phyloP scores from a whole-genome alignment of 179 eudicot species.

The Silene coronaria region DNA sequence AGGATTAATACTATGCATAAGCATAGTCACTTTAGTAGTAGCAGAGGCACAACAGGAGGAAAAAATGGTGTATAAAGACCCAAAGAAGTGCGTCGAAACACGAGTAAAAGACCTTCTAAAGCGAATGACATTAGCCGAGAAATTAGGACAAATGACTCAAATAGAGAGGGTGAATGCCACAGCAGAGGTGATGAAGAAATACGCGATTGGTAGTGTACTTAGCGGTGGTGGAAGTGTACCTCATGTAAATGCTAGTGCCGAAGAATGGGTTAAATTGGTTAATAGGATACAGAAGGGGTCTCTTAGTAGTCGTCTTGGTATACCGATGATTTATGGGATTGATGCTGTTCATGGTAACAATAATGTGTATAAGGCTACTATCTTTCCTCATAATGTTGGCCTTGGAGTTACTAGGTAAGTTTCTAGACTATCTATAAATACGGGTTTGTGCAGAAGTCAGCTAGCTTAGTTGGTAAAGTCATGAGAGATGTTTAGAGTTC shows the following conservation, averaged over 20 bases:
- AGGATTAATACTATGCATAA: conserved; percentile 16
- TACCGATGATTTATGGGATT: conserved; percentile 75
- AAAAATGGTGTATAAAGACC: conserved; percentile 22
- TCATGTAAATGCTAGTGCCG: conserved; percentile 33
- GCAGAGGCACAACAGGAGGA: background rate
- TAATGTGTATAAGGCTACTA: conserved; percentile 58
- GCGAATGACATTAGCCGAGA: conserved; percentile 38
- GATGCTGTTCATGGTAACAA: conserved; percentile 80
- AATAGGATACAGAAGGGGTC: conserved; percentile 52
- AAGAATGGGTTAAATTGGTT: conserved; percentile 52
- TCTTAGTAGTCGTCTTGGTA: conserved; percentile 53
- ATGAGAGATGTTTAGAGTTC: no score
- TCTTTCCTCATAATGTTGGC: conserved; percentile 74
- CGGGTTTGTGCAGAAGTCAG: no score
- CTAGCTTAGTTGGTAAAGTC: no score
- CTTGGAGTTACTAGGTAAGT: conserved; percentile 74
- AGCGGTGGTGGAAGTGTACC: conserved; percentile 72
- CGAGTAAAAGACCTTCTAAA: conserved; percentile 31
- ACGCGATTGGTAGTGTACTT: conserved; percentile 48
- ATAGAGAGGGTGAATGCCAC: conserved; percentile 28
- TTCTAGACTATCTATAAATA: background rate
- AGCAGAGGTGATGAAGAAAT: conserved; percentile 28
- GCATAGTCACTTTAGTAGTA: background rate
- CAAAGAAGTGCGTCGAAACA: conserved; percentile 16
- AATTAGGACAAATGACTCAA: conserved; percentile 41